These are phyloP conservation scores for Solanum arcanum DNA, from an alignment of 257 asterid species.

Conservation along the genomic window DNA sequence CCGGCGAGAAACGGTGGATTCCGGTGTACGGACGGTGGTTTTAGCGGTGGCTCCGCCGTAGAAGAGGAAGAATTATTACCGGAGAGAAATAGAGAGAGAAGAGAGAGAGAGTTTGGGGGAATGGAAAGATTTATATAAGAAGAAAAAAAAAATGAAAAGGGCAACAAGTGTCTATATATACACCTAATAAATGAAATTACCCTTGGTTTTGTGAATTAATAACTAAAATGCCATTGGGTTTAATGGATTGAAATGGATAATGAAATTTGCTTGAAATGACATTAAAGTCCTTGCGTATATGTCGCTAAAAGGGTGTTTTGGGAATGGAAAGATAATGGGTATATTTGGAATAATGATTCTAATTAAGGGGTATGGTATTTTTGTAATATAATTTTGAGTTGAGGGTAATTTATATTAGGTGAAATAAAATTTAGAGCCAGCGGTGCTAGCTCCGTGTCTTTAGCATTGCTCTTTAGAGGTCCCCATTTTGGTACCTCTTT, in stretches of 20 bases:
- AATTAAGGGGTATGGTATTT: neutral
- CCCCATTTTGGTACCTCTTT: neutral
- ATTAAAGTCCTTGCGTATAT: neutral
- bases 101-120: neutral
- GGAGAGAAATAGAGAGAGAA: neutral
- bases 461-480: neutral
- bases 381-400: neutral
- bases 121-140: neutral
- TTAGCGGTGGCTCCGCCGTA: conserved; percentile 16
- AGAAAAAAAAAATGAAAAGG: neutral
- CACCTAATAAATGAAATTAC: accelerated
- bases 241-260: neutral
- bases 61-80: neutral
- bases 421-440: neutral
- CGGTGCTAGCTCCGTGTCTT: neutral
- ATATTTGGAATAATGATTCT: neutral
- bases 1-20: conserved; percentile 4
- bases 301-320: neutral
- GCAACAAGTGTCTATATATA: neutral
- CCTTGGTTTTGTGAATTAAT: neutral
- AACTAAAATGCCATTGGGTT: neutral
- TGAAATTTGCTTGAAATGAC: neutral
- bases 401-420: neutral
- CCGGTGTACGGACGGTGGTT: conserved; percentile 10
- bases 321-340: neutral